Base-by-base conservation (phyloP, 2,329 filamentous ascomycete species). In the Colletotrichum sp. region DNA sequence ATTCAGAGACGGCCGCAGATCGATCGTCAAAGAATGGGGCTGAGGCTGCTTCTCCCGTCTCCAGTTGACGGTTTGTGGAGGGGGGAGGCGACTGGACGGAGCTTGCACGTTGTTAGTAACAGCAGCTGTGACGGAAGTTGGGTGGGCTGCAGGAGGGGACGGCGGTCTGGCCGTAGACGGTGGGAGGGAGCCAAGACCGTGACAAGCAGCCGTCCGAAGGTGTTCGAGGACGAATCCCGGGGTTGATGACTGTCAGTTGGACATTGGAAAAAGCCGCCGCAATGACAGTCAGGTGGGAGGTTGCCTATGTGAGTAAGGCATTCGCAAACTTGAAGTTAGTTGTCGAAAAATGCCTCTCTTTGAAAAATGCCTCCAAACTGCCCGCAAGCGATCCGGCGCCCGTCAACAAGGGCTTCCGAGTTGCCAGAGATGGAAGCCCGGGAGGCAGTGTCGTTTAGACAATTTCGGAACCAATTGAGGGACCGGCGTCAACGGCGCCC, bases 171-270 rank as follows among this genome's bases (percentile, higher is more conserved):
- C 30, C 32, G 68, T 63, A 64, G 28, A 75, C 72, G 69, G 73
- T 68, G 73, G 44, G 64, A 73, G 73, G 69, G 64, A 68, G 73
- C 73, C 73, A 75, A 72, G 69, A 73, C 70, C 39, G 64, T 65
- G 63, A 62, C 73, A 73, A 36, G 59, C 55, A 62, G 57, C 64
- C 70, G 64, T 73, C 70, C 66, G 44, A 75, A 34, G 24, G 44
- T 26, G 73, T 28, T 52, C 28, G 44, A 18, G 30, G 48, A 64
- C 48, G 28, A 34, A 60, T 26, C 44, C 34, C 44, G 26, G 28
- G 36, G 30, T 55, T 28, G 44, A 22, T 57, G 28, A 57, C 15
- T 48, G 55, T 63, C 68, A 63, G 4, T 63, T 32, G 68, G 44
- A 52, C 44, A 22, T 13, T 52, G 12, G 16, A 59, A 48, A 59